phyloP scores from a whole-genome alignment of 2,329 filamentous ascomycete genomes.

The Stylonectria norvegica region DNA sequence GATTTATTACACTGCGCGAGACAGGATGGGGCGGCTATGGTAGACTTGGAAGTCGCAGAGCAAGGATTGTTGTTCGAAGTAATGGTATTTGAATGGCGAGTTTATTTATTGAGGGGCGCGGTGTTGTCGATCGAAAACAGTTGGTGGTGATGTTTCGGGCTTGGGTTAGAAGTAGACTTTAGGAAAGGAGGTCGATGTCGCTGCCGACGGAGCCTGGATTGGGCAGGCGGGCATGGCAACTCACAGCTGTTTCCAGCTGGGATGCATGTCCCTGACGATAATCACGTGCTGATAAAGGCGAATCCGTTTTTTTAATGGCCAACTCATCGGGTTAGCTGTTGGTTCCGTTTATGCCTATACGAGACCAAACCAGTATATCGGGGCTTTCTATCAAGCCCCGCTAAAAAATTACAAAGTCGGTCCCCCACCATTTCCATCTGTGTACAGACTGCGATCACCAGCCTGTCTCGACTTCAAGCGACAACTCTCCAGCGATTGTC shows the following conservation, averaged over 20 bases:
- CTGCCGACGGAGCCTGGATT: slow-evolving; percentile 21
- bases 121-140: slow-evolving; percentile 3
- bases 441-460: slow-evolving; percentile 10
- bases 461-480: slow-evolving; percentile 14
- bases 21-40: slow-evolving; percentile 24
- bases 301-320: slow-evolving; percentile 6
- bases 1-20: slow-evolving; percentile 14
- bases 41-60: slow-evolving; percentile 1
- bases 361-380: slow-evolving; percentile 3
- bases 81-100: too few relatives aligned
- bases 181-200: slow-evolving; percentile 28
- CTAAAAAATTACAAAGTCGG: slow-evolving; percentile 28
- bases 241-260: slow-evolving; percentile 7
- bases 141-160: slow-evolving; percentile 18
- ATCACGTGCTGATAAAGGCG: slow-evolving; percentile 27
- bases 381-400: slow-evolving; percentile 15
- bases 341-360: slow-evolving; percentile 2
- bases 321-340: slow-evolving; percentile 9
- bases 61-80: slow-evolving; percentile 2
- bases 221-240: slow-evolving; percentile 28
- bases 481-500: slow-evolving; percentile 13
- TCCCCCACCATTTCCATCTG: slow-evolving; percentile 25
- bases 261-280: slow-evolving; percentile 12
- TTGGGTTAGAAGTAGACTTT: slow-evolving; percentile 14
- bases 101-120: too few relatives aligned